These are phyloP conservation scores for Biscutella laevigata DNA, from an alignment of 441 rosid species.

Conservation along the genomic window DNA sequence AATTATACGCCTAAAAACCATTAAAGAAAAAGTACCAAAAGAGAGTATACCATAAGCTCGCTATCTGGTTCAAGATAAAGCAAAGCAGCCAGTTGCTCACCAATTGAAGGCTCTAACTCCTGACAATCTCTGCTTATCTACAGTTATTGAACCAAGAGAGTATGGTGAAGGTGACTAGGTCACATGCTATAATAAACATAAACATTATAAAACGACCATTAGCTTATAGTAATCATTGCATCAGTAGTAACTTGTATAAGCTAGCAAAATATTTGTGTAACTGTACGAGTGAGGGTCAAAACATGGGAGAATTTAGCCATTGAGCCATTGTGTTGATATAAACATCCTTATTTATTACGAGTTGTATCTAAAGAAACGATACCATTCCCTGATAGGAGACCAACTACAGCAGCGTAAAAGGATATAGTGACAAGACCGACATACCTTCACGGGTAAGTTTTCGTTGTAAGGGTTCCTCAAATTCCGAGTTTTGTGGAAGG, in stretches of 20 bases:
- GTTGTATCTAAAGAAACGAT: not conserved
- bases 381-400: not conserved
- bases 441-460: slow-evolving; percentile 95
- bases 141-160: slow-evolving; percentile 24
- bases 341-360: not conserved
- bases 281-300: not conserved
- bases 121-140: slow-evolving; percentile 99
- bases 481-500: slow-evolving; percentile 94
- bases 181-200: slow-evolving; percentile 2
- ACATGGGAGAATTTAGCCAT: slow-evolving; percentile 3
- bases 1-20: not conserved
- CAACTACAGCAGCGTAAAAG: slow-evolving; percentile 2
- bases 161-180: slow-evolving; percentile 8
- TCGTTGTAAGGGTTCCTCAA: slow-evolving; percentile 95
- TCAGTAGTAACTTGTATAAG: slow-evolving; percentile 11
- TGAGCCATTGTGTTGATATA: not conserved
- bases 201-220: slow-evolving; percentile 12
- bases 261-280: not conserved
- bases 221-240: slow-evolving; percentile 33
- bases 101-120: slow-evolving; percentile 86
- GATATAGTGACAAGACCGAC: slow-evolving; percentile 7
- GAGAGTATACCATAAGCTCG: slow-evolving; percentile 82
- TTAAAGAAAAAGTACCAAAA: not conserved
- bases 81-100: slow-evolving; percentile 86
- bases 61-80: slow-evolving; percentile 96